Percentiles rank a stretch among this genome's conserved stretches.
These are phyloP conservation scores for Oenanthe javanica DNA, from an alignment of 140 eudicot species.

Conservation along the genomic window DNA sequence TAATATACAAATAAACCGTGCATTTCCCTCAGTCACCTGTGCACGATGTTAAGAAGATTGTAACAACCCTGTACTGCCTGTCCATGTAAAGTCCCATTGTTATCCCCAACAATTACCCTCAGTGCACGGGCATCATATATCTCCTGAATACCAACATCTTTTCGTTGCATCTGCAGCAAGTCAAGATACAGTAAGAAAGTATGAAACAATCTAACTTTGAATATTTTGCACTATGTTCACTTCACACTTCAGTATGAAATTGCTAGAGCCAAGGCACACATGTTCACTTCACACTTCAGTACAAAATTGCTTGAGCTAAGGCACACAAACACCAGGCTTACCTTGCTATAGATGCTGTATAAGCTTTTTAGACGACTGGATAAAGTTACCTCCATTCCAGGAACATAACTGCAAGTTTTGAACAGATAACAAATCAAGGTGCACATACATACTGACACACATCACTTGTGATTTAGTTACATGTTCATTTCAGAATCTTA, in stretches of 20 bases:
- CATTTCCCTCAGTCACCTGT: conserved; percentile 44
- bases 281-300: neutral
- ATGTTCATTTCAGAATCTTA: neutral
- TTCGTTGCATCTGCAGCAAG: conserved; percentile 73
- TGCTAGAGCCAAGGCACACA: neutral
- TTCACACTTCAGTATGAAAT: neutral
- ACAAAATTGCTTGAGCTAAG: neutral
- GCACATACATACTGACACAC: conserved; percentile 21
- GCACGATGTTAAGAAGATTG: conserved; percentile 73
- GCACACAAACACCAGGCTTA: conserved; percentile 12
- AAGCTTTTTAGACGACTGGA: conserved; percentile 91
- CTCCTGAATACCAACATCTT: conserved; percentile 64
- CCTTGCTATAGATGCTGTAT: conserved; percentile 94
- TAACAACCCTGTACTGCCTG: conserved; percentile 85
- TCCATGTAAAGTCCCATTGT: conserved; percentile 86
- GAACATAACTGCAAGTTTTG: conserved; percentile 67
- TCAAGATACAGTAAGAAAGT: neutral
- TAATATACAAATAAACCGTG: neutral
- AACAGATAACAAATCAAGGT: conserved; percentile 19
- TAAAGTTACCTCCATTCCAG: conserved; percentile 94
- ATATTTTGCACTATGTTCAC: neutral
- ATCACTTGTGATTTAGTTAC: conserved; percentile 1
- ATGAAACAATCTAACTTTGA: neutral
- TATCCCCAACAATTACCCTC: conserved; percentile 89
- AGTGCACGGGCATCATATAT: conserved; percentile 94